phyloP scores from a whole-genome alignment of 495 filamentous ascomycete species.

The Aspergillus funiculosus region DNA sequence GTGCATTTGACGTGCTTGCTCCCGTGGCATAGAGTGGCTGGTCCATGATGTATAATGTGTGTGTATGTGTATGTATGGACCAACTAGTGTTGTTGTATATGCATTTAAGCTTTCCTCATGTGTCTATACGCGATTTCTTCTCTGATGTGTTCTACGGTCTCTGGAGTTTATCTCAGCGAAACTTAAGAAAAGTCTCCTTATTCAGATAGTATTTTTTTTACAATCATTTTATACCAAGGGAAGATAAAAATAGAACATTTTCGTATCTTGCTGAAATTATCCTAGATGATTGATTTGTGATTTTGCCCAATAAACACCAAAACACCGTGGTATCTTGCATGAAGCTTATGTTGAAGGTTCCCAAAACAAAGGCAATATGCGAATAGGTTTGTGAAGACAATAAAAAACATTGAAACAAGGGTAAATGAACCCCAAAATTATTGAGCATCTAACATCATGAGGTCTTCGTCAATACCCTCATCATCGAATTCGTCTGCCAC shows the following conservation, averaged over 20 bases:
- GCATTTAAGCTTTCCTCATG: constrained; percentile 23
- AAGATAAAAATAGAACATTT: constrained; percentile 5
- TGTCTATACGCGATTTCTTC: constrained; percentile 20
- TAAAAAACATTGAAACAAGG: not conserved
- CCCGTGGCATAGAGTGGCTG: constrained; percentile 44
- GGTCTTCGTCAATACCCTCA: constrained; percentile 55
- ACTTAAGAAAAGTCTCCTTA: constrained; percentile 31
- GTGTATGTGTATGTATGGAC: constrained; percentile 16
- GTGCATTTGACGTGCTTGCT: constrained; percentile 82
- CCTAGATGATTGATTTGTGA: not conserved
- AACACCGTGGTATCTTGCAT: constrained; percentile 19
- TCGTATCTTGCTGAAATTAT: not conserved
- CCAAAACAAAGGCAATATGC: constrained; percentile 3
- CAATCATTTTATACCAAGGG: constrained; percentile 5
- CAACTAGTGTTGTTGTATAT: constrained; percentile 31
- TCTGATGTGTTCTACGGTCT: constrained; percentile 32
- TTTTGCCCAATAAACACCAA: constrained; percentile 13
- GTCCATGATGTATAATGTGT: constrained; percentile 22
- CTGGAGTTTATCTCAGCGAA: constrained; percentile 44
- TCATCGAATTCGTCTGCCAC: constrained; percentile 52
- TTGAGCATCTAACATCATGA: constrained; percentile 59
- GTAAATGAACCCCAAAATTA: constrained; percentile 11
- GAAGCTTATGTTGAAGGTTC: not conserved
- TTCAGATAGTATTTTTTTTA: constrained; percentile 29
- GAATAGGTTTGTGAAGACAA: not conserved